Conservation (phyloP, 257 asterid genomes). For the Paraleonurus japonicus region DNA sequence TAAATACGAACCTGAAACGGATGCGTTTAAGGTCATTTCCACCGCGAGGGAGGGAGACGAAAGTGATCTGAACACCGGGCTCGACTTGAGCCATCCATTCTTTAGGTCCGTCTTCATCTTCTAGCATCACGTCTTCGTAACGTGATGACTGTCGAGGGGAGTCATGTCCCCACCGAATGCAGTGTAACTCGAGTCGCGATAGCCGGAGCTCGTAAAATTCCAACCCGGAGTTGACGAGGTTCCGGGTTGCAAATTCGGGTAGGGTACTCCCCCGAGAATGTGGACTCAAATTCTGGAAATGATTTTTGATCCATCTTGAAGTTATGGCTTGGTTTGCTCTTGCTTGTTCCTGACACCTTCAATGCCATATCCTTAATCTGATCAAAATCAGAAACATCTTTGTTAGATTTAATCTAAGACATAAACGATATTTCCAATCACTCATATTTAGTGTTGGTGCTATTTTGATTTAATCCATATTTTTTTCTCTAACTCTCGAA, state of each 20-base stretch:
- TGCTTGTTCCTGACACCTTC: conserved; percentile 66
- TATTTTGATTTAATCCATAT: too few species aligned
- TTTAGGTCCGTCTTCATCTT: conserved; percentile 60
- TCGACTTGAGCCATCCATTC: conserved; percentile 95
- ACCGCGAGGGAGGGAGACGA: conserved; percentile 73
- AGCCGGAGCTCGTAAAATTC: conserved; percentile 45
- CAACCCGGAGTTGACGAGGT: conserved; percentile 73
- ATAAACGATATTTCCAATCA: not conserved
- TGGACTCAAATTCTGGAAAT: conserved; percentile 55
- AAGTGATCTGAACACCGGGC: conserved; percentile 90
- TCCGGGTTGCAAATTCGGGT: conserved; percentile 53
- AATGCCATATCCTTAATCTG: conserved; percentile 93
- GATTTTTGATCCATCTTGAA: conserved; percentile 57
- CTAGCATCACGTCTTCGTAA: conserved; percentile 44
- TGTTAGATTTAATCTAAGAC: not conserved
- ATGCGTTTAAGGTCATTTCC: conserved; percentile 89
- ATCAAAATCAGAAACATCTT: not conserved
- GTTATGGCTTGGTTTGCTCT: conserved; percentile 48
- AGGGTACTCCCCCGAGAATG: conserved; percentile 65
- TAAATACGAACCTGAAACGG: conserved; percentile 62
- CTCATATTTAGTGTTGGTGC: too few species aligned
- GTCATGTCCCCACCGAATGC: conserved; percentile 40
- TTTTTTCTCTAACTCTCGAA: too few species aligned
- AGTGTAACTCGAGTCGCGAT: conserved; percentile 52
- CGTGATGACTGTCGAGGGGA: conserved; percentile 42